Evolutionary conservation across 371 early-diverging fungal genomes (phyloP).

Genomic region (Mucor lusitanicus): DNA sequence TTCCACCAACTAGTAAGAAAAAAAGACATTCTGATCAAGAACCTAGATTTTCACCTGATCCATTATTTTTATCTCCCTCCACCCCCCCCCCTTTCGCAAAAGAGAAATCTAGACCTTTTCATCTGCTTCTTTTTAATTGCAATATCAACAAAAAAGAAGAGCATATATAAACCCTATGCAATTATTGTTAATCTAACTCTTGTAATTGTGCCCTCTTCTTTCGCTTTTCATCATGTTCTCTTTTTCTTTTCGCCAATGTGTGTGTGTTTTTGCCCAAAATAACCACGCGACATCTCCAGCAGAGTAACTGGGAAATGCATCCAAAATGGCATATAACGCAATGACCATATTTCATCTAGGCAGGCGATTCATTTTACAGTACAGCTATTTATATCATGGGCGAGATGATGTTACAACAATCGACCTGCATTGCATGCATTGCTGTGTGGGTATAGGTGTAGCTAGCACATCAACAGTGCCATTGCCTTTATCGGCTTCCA

Average conservation of each 20-base stretch:
- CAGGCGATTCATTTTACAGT: neutral
- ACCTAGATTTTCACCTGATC: neutral
- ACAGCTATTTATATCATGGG: neutral
- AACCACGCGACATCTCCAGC: neutral
- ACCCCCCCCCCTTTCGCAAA: no score
- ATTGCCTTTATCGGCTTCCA: no score
- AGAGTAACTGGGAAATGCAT: neutral
- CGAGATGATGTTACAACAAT: neutral
- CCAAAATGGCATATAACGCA: neutral
- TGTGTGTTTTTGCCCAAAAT: neutral
- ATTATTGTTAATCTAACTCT: neutral
- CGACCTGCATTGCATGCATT: neutral
- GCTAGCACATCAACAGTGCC: no score
- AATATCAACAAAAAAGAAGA: neutral
- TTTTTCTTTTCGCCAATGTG: neutral
- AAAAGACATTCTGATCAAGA: neutral
- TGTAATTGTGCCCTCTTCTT: neutral
- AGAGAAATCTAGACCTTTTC: neutral
- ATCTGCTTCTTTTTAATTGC: neutral
- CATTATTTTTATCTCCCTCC: neutral
- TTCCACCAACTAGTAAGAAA: neutral
- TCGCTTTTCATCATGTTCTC: neutral
- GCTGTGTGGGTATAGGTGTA: no score
- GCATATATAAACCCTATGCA: neutral
- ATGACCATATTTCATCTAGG: neutral